Percentiles rank a stretch among this genome's conserved stretches.
Conservation (phyloP, 495 filamentous ascomycete genomes). For the Podospora australis region DNA sequence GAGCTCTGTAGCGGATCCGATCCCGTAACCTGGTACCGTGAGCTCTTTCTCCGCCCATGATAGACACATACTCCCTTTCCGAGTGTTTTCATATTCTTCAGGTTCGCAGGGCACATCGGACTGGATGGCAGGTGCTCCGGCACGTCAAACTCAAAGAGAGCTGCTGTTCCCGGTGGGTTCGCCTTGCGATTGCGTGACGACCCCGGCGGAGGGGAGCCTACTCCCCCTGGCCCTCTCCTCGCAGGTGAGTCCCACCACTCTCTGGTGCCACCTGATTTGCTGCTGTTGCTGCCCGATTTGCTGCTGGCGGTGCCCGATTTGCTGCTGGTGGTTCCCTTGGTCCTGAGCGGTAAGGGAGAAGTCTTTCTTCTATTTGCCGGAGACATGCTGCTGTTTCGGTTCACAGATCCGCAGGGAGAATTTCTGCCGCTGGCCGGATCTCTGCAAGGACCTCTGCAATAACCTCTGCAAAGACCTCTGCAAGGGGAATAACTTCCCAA, state of each 20-base stretch:
- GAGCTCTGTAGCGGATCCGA: neutral
- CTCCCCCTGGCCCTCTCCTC: neutral
- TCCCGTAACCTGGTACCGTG: neutral
- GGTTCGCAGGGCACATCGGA: conserved; percentile 57
- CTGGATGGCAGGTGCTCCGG: conserved; percentile 61
- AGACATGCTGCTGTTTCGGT: too few relatives aligned
- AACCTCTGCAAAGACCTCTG: neutral
- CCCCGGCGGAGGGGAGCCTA: too few relatives aligned
- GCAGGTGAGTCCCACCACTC: neutral
- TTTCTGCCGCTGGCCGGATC: neutral
- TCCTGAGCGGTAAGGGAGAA: neutral
- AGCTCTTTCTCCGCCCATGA: conserved; percentile 11
- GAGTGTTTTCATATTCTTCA: conserved; percentile 45
- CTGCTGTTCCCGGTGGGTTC: neutral
- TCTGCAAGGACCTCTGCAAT: too few relatives aligned
- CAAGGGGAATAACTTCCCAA: neutral
- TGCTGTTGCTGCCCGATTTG: neutral
- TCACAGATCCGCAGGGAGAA: too few relatives aligned
- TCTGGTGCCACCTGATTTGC: neutral
- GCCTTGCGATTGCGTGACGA: too few relatives aligned
- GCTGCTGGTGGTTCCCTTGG: neutral
- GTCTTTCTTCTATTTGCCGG: too few relatives aligned
- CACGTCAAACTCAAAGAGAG: conserved; percentile 46
- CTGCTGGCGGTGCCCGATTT: neutral
- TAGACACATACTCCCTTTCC: conserved; percentile 51